Conservation (phyloP, 2,329 filamentous ascomycete genomes). For the Penicillium italicum region DNA sequence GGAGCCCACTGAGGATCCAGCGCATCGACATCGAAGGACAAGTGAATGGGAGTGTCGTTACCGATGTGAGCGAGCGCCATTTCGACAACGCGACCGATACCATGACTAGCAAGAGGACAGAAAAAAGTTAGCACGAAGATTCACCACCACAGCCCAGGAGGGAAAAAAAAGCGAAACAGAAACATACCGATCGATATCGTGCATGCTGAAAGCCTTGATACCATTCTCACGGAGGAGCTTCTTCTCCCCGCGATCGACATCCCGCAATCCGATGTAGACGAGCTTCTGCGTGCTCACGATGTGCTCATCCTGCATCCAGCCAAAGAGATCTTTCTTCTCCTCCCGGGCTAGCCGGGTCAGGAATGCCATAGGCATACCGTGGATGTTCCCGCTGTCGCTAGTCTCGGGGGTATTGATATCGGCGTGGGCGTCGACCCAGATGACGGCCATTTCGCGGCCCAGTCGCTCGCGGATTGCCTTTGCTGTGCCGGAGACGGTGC, state of each 20-base stretch:
- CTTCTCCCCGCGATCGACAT: conserved; percentile 94
- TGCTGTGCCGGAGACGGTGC: conserved; percentile 81
- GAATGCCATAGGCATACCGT: conserved; percentile 97
- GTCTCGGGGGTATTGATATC: conserved; percentile 97
- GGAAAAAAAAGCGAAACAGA: neutral
- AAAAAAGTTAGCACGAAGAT: conserved; percentile 1
- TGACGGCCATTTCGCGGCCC: conserved; percentile 80
- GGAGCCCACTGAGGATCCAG: conserved; percentile 95
- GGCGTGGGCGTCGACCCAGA: conserved; percentile 97
- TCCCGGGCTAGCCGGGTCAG: conserved; percentile 78
- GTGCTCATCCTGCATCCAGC: conserved; percentile 69
- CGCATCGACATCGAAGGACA: conserved; percentile 96
- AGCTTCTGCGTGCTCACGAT: conserved; percentile 71
- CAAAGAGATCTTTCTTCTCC: conserved; percentile 74
- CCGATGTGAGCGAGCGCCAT: conserved; percentile 98
- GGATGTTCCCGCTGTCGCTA: conserved; percentile 86
- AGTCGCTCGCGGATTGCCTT: conserved; percentile 82
- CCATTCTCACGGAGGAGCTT: conserved; percentile 79
- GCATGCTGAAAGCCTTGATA: conserved; percentile 97
- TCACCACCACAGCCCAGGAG: neutral
- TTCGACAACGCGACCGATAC: conserved; percentile 93
- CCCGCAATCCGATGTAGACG: conserved; percentile 92
- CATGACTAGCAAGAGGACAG: conserved; percentile 57
- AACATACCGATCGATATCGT: conserved; percentile 82
- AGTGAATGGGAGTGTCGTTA: conserved; percentile 88